A percentile compares a stretch with the other conserved stretches of the same genome.
phyloP scores from a whole-genome alignment of 148 eudicot genomes.

The Suaeda aralocaspica region DNA sequence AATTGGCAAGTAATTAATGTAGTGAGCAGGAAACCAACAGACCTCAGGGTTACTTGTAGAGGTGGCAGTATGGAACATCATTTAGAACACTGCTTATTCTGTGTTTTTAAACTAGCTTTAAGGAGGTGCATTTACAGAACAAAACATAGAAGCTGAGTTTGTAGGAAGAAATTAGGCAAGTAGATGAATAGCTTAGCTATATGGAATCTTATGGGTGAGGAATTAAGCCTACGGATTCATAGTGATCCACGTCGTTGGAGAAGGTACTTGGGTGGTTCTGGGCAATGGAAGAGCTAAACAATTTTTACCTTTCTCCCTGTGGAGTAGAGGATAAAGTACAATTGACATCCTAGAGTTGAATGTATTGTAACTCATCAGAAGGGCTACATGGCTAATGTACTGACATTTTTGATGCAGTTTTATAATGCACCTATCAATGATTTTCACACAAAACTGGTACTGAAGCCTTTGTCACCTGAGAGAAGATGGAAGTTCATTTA shows the following conservation, averaged over 20 bases:
- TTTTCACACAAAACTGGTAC: conserved; percentile 66
- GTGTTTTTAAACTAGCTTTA: not conserved
- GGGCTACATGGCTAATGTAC: conserved; percentile 6
- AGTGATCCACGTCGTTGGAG: not conserved
- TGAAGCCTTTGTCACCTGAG: conserved; percentile 72
- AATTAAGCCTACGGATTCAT: not conserved
- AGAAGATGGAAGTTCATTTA: conserved; percentile 73
- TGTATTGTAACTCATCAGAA: not conserved
- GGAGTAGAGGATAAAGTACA: no score
- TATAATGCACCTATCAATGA: conserved; percentile 82
- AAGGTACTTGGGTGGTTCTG: not conserved
- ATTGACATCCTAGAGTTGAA: not conserved
- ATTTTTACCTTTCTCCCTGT: not conserved
- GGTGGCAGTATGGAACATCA: no score
- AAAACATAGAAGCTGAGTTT: not conserved
- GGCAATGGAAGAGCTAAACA: not conserved
- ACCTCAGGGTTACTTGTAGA: not conserved
- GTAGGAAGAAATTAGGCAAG: not conserved
- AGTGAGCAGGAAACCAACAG: not conserved
- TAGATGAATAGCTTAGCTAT: not conserved
- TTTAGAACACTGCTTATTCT: not conserved
- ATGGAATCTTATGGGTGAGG: not conserved
- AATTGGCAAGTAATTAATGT: not conserved
- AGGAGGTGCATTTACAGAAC: not conserved
- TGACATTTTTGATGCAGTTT: conserved; percentile 42